A percentile compares a stretch with the other conserved stretches of the same genome.
Evolutionary conservation across 345 rosid species (phyloP).

Genomic region (Cardamine resedifolia): DNA sequence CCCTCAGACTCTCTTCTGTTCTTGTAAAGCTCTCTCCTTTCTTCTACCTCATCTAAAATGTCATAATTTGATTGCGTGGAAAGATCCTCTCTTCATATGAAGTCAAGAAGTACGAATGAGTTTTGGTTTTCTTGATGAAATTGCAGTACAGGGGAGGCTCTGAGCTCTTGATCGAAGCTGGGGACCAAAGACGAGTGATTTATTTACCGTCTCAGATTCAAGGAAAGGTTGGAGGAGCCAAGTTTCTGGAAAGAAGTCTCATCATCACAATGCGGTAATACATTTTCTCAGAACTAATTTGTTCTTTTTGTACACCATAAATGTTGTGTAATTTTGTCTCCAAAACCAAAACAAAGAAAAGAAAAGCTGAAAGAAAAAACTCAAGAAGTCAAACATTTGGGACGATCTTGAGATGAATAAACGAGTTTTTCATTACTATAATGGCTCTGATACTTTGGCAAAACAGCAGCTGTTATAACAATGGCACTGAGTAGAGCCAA

Average conservation of each 20-base stretch:
- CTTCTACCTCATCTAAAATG: neutral
- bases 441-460: slow-evolving; percentile 50
- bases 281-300: slow-evolving; percentile 14
- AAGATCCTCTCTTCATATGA: neutral
- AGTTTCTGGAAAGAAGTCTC: slow-evolving; percentile 67
- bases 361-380: neutral
- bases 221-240: slow-evolving; percentile 87
- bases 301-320: slow-evolving; percentile 17
- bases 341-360: neutral
- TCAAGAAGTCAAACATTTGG: slow-evolving; percentile 55
- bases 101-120: neutral
- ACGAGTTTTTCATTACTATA: slow-evolving; percentile 38
- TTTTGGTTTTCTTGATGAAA: slow-evolving; percentile 16
- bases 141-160: slow-evolving; percentile 91
- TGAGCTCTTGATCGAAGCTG: slow-evolving; percentile 86
- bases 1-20: neutral
- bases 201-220: slow-evolving; percentile 65
- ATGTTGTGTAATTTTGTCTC: slow-evolving; percentile 17
- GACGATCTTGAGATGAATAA: slow-evolving; percentile 45
- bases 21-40: neutral
- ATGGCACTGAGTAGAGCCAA: slow-evolving; percentile 69
- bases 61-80: neutral
- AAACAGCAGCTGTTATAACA: slow-evolving; percentile 62
- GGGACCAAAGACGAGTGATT: slow-evolving; percentile 84
- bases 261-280: slow-evolving; percentile 63